Evolutionary conservation across 75 land plant genomes (phyloP).

Genomic region (Azolla pinnata): DNA sequence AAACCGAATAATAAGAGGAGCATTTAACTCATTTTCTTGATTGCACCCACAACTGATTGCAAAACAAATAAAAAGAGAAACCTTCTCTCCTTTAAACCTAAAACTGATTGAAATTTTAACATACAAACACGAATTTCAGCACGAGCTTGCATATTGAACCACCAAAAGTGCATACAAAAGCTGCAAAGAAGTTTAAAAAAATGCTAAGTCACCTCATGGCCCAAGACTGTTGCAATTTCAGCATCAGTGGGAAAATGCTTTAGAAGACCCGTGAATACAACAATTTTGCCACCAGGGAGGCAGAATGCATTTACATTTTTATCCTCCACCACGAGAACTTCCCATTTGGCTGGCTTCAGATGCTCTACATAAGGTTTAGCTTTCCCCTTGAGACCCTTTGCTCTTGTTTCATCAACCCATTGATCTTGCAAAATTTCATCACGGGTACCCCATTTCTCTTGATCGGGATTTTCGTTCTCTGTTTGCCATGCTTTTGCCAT

Average conservation of each 20-base stretch:
- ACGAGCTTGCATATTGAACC: too few species aligned
- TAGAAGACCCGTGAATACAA: slow-evolving; percentile 89
- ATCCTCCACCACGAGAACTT: slow-evolving; percentile 79
- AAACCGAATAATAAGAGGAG: not conserved
- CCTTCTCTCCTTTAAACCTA: too few species aligned
- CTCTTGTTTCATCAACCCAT: slow-evolving; percentile 73
- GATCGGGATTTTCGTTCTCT: slow-evolving; percentile 2
- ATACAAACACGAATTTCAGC: too few species aligned
- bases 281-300: slow-evolving; percentile 95
- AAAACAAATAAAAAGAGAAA: too few species aligned
- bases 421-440: slow-evolving; percentile 74
- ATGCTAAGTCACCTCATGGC: slow-evolving; percentile 62
- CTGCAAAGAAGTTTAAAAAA: not conserved
- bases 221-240: slow-evolving; percentile 90
- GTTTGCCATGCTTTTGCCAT: not conserved
- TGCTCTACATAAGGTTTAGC: slow-evolving; percentile 40
- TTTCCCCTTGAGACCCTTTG: slow-evolving; percentile 40
- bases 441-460: slow-evolving; percentile 21
- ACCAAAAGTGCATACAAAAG: too few species aligned
- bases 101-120: too few species aligned
- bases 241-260: slow-evolving; percentile 58
- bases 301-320: slow-evolving; percentile 80
- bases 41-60: too few species aligned
- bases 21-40: not conserved
- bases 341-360: slow-evolving; percentile 77